phyloP scores from a whole-genome alignment of 148 eudicot species.

The Vaccinium vitisidaea region DNA sequence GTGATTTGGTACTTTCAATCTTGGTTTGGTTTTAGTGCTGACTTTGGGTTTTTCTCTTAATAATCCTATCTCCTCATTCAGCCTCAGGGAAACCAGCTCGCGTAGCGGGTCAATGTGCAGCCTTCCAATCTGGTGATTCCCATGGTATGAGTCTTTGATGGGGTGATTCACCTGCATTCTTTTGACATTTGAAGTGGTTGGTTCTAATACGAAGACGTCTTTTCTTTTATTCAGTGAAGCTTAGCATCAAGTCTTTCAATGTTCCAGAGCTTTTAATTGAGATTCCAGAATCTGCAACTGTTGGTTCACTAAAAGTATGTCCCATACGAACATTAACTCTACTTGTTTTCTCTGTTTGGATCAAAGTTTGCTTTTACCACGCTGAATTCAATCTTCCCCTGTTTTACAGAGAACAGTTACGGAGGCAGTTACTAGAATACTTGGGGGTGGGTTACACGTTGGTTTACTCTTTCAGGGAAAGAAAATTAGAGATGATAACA shows the following conservation, averaged over 20 bases:
- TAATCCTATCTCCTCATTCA: constrained; percentile 33
- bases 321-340: not conserved
- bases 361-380: not conserved
- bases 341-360: not conserved
- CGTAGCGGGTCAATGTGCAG: constrained; percentile 44
- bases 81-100: constrained; percentile 43
- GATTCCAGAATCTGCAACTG: constrained; percentile 82
- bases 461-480: constrained; percentile 87
- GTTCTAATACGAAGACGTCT: constrained; percentile 32
- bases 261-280: constrained; percentile 85
- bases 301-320: constrained; percentile 85
- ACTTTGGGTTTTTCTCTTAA: constrained; percentile 12
- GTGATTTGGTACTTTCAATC: not conserved
- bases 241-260: constrained; percentile 85
- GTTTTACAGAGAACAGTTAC: constrained; percentile 69
- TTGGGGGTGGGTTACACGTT: constrained; percentile 74
- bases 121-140: constrained; percentile 59
- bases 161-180: constrained; percentile 27
- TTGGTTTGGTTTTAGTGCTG: constrained; percentile 2
- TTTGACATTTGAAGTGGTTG: constrained; percentile 24
- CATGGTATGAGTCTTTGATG: constrained; percentile 54
- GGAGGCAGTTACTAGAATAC: constrained; percentile 83
- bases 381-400: not conserved
- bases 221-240: constrained; percentile 70
- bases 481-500: constrained; percentile 82